Evolutionary conservation across 2,329 filamentous ascomycete genomes (phyloP).

Genomic region (Colletotrichum tropicale): DNA sequence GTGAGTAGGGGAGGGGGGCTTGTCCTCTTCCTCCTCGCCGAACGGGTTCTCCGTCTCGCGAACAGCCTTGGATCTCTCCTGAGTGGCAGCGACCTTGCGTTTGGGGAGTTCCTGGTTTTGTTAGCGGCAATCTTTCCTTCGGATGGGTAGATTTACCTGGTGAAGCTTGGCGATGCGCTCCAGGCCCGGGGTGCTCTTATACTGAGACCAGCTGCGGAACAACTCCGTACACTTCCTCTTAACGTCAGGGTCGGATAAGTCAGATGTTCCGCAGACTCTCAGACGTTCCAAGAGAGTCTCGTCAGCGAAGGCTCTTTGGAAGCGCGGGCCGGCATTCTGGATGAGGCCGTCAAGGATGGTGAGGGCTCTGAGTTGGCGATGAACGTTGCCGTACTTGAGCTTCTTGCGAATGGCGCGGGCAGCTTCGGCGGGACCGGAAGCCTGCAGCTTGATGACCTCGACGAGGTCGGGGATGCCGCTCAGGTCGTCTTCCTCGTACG

Average conservation of each 20-base stretch:
- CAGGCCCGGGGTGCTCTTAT: constrained; percentile 81
- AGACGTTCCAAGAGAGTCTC: constrained; percentile 91
- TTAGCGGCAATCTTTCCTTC: background rate
- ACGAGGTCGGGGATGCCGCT: constrained; percentile 93
- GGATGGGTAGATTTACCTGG: constrained; percentile 43
- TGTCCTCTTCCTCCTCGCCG: constrained; percentile 67
- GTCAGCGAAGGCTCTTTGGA: constrained; percentile 87
- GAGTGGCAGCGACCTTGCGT: constrained; percentile 73
- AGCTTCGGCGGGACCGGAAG: constrained; percentile 84
- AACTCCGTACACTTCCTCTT: constrained; percentile 85
- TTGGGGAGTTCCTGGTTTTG: constrained; percentile 61
- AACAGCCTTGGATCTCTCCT: constrained; percentile 83
- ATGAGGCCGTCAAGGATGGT: constrained; percentile 91
- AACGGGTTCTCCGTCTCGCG: constrained; percentile 80
- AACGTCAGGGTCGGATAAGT: constrained; percentile 85
- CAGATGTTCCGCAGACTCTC: constrained; percentile 83
- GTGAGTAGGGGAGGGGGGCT: constrained; percentile 29
- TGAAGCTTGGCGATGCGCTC: constrained; percentile 82
- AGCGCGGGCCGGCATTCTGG: constrained; percentile 88
- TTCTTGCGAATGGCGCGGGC: constrained; percentile 95
- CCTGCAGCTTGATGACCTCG: constrained; percentile 90
- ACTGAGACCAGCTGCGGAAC: constrained; percentile 88
- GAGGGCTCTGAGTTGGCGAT: constrained; percentile 88
- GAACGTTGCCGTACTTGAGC: constrained; percentile 96
- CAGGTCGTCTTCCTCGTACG: constrained; percentile 88